Conservation (phyloP, 306 rosid species). For the Ceratonia siliqua region DNA sequence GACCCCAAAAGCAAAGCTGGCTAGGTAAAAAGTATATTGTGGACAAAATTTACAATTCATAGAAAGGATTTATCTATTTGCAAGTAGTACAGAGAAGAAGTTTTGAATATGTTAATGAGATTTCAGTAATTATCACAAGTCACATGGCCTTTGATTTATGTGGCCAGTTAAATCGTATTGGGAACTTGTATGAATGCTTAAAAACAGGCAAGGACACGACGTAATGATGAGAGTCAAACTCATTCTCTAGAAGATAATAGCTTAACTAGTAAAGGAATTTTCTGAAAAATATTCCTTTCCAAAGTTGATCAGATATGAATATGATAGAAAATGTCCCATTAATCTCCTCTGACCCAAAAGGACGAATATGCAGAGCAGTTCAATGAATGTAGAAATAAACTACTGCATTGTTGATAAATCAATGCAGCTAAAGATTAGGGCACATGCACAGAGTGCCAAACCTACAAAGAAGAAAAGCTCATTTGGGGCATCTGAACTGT, state of each 20-base stretch:
- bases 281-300: not conserved
- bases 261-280: constrained; percentile 11
- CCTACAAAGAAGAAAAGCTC: not conserved
- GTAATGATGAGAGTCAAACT: constrained; percentile 33
- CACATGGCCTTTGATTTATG: constrained; percentile 42
- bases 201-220: constrained; percentile 24
- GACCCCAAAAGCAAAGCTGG: not conserved
- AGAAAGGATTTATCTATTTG: not conserved
- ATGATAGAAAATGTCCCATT: not conserved
- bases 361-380: not conserved
- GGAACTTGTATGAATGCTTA: constrained; percentile 17
- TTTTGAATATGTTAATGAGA: constrained; percentile 5
- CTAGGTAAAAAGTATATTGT: not conserved
- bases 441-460: not conserved
- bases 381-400: constrained; percentile 7
- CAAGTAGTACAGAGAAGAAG: not conserved
- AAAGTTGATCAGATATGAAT: not conserved
- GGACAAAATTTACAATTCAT: constrained; percentile 23
- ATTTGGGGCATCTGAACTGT: not conserved
- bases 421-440: not conserved
- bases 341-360: not conserved
- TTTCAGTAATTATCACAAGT: constrained; percentile 29
- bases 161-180: constrained; percentile 21
- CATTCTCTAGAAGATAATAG: not conserved
- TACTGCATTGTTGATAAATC: not conserved